Evolutionary conservation across 2,329 filamentous ascomycete genomes (phyloP), one percentile per base, ranked within the genome.

Genomic region (Diplocarpon mali): DNA sequence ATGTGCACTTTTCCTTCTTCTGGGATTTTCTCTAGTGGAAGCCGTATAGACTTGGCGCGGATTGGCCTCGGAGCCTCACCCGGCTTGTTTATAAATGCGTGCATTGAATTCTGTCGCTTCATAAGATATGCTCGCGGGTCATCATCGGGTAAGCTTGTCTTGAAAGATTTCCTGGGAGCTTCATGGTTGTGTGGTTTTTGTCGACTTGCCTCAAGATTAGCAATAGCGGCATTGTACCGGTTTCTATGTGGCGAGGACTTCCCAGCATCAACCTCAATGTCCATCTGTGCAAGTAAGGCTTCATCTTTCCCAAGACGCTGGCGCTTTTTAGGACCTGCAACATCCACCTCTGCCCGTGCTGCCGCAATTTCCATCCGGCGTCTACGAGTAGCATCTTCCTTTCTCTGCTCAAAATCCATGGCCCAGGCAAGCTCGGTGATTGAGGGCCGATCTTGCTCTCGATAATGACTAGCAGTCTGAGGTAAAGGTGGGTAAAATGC

Each of bases 91-190:
- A 35, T 34, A 13, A 45, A 20, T 40, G 38, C 28, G 9, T 43
- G 36, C 24, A 53, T 41, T 2, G 54, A 58, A 27, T 51, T 55
- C 40, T 57, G 59, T 27, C 50, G 47, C 42, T 50, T 57, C 47
- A 62, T 62, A 13, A 60, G 39, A 41, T 62, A 61, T 9, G 55
- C 56, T 41, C 57, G 54, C 15, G 59, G 57, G 42, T 62, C 60
- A 10, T 48, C 52, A 45, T 59, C 53, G 2, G 52, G 47, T n/a
- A 63, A 40, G 12, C 46, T 40, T 5, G 54, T 54, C 14, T 53
- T 46, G 13, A 52, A 45, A n/a, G 36, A 29, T 36, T 47, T 36
- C 24, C 53, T 51, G 1, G 32, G 15, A 17, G 34, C 31, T 2
- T 29, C 20, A 17, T 17, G 9, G 14, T 6, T 24, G 20, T 14